These are phyloP conservation scores for Talaromyces ruber DNA, from an alignment of 495 filamentous ascomycete genomes.

Conservation along the genomic window DNA sequence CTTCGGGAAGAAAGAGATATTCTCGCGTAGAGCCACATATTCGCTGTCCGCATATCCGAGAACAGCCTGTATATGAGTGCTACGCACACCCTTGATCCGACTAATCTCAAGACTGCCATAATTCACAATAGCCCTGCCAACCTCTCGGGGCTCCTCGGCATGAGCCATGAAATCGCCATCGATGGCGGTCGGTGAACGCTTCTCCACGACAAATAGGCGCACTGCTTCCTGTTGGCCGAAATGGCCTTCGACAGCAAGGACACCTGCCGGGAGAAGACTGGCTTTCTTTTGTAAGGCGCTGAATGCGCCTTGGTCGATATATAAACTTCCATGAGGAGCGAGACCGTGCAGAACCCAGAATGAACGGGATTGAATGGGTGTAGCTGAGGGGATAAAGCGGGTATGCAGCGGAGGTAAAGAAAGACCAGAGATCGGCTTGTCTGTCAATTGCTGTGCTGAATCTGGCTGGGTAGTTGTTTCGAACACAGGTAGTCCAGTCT, in stretches of 20 bases:
- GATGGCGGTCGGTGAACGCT: constrained; percentile 26
- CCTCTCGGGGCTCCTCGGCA: constrained; percentile 53
- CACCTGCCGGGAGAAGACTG: constrained; percentile 82
- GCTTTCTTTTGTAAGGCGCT: constrained; percentile 70
- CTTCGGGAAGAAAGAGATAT: constrained; percentile 64
- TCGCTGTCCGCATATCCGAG: constrained; percentile 91
- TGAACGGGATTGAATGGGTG: constrained; percentile 82
- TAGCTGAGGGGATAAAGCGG: constrained; percentile 78
- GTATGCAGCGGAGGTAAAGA: constrained; percentile 68
- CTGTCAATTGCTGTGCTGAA: neutral
- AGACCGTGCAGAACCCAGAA: constrained; percentile 97
- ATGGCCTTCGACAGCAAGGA: constrained; percentile 78
- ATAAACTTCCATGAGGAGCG: constrained; percentile 83
- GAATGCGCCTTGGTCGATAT: constrained; percentile 84
- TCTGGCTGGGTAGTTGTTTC: neutral
- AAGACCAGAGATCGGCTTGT: neutral
- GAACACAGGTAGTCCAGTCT: neutral
- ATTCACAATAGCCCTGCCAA: constrained; percentile 88
- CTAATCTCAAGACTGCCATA: constrained; percentile 78
- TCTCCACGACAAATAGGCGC: constrained; percentile 66
- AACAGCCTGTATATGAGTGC: constrained; percentile 65
- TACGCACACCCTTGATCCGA: constrained; percentile 76
- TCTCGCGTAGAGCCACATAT: constrained; percentile 86
- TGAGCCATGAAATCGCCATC: constrained; percentile 36
- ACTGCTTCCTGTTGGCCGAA: constrained; percentile 93